A percentile compares a stretch with the other conserved stretches of the same genome.
Conservation (phyloP, 345 rosid species). For the Aegle marmelos region DNA sequence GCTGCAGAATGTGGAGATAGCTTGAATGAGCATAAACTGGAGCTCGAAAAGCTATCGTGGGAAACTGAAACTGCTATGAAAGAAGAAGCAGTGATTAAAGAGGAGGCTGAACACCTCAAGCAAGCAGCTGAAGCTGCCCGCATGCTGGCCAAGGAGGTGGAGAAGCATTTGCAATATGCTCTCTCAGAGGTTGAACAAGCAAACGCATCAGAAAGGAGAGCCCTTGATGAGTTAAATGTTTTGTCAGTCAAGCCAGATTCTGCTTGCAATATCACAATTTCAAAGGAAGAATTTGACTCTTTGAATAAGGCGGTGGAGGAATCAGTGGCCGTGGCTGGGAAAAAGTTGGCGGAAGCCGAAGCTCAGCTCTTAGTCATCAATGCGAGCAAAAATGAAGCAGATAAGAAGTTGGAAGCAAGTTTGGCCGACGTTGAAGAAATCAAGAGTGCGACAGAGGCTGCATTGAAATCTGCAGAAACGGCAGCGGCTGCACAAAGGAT, state of each 20-base stretch:
- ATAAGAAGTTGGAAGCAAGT: constrained; percentile 44
- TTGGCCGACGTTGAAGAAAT: constrained; percentile 63
- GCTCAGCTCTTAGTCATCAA: constrained; percentile 50
- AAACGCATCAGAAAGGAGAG: constrained; percentile 48
- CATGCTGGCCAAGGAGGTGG: constrained; percentile 36
- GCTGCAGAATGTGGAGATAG: background rate
- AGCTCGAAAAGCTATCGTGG: constrained; percentile 30
- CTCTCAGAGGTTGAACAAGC: constrained; percentile 53
- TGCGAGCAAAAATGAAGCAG: constrained; percentile 37
- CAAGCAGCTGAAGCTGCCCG: constrained; percentile 45
- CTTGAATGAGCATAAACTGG: constrained; percentile 11
- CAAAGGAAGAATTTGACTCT: constrained; percentile 50
- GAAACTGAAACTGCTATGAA: constrained; percentile 50
- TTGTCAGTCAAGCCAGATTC: constrained; percentile 33
- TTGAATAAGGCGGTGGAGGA: constrained; percentile 54
- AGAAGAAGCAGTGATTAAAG: constrained; percentile 54
- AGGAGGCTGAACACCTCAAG: constrained; percentile 32
- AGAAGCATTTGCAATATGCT: constrained; percentile 42
- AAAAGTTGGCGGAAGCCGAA: constrained; percentile 43
- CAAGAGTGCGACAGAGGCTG: constrained; percentile 63
- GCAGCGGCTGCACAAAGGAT: constrained; percentile 66
- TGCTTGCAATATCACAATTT: constrained; percentile 43
- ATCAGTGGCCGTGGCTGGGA: constrained; percentile 35
- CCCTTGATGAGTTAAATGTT: constrained; percentile 45
- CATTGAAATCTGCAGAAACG: constrained; percentile 61